A percentile compares a stretch with the other conserved stretches of the same genome.
Conservation (phyloP, 768 basidiomycete species). For the Chlorophyllum brunneum region DNA sequence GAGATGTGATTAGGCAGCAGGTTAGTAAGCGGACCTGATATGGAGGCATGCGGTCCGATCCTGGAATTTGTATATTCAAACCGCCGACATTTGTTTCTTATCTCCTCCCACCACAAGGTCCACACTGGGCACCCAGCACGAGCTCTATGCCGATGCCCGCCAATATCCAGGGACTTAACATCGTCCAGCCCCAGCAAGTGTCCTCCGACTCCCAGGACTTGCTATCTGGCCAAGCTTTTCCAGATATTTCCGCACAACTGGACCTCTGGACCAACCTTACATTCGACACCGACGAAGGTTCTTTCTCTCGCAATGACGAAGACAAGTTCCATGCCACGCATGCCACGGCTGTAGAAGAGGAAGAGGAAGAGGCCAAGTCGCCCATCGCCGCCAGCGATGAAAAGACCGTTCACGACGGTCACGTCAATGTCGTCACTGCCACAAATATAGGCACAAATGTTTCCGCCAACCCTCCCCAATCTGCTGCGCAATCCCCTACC, state of each 20-base stretch:
- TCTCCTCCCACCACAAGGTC: conserved; percentile 12
- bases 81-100: conserved; percentile 2
- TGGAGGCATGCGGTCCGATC: conserved; percentile 3
- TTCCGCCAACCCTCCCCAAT: conserved; percentile 20
- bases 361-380: conserved; percentile 39
- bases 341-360: conserved; percentile 37
- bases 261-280: conserved; percentile 82
- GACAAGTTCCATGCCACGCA: conserved; percentile 31
- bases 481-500: conserved; percentile 29
- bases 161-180: conserved; percentile 75
- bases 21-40: conserved; percentile 11
- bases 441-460: conserved; percentile 34
- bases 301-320: conserved; percentile 28
- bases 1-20: conserved; percentile 1
- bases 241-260: conserved; percentile 74
- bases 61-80: background rate
- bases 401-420: conserved; percentile 48
- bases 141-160: conserved; percentile 45
- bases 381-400: conserved; percentile 26
- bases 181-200: conserved; percentile 53
- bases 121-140: conserved; percentile 6
- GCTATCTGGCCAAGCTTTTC: conserved; percentile 58
- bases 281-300: conserved; percentile 75
- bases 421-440: conserved; percentile 55
- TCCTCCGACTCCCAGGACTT: conserved; percentile 51